Conservation (phyloP, 2,329 filamentous ascomycete species). For the Thelonectria discophora region DNA sequence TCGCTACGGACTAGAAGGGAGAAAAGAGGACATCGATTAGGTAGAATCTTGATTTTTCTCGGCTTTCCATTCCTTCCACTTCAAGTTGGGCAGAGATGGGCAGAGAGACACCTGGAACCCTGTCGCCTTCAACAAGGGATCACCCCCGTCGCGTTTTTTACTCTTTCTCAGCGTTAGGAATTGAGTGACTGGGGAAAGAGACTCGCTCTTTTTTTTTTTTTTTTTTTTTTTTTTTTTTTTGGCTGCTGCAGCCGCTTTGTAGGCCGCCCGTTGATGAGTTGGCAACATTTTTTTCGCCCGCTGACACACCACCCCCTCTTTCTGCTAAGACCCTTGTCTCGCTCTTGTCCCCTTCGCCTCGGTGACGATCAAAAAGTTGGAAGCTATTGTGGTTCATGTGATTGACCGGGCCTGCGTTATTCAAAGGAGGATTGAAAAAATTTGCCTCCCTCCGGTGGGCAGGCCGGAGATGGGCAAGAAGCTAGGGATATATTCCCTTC, state of each 20-base stretch:
- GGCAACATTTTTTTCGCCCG: conserved; percentile 22
- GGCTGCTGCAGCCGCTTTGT: conserved; percentile 17
- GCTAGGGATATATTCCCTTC: neutral
- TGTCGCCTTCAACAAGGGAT: conserved; percentile 17
- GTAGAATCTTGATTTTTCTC: conserved; percentile 37
- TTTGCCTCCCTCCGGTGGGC: conserved; percentile 2
- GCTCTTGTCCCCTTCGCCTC: neutral
- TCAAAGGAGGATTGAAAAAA: neutral
- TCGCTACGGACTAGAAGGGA: too few relatives aligned
- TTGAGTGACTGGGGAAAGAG: too few relatives aligned
- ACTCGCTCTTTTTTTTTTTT: too few relatives aligned
- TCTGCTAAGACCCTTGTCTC: too few relatives aligned
- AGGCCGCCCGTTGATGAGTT: conserved; percentile 28
- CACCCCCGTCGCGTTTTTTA: conserved; percentile 28
- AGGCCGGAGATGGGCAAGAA: conserved; percentile 11
- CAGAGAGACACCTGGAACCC: too few relatives aligned
- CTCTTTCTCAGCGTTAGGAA: too few relatives aligned
- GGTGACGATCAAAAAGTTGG: conserved; percentile 20
- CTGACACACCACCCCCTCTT: neutral
- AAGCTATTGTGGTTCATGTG: conserved; percentile 26
- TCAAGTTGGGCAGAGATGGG: conserved; percentile 34
- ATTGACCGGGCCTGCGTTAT: conserved; percentile 21
- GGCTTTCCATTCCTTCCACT: too few relatives aligned
- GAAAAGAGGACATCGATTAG: conserved; percentile 6
- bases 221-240: too few relatives aligned